These are phyloP conservation scores for Salix dunnii DNA, from an alignment of 345 rosid species.

Conservation along the genomic window DNA sequence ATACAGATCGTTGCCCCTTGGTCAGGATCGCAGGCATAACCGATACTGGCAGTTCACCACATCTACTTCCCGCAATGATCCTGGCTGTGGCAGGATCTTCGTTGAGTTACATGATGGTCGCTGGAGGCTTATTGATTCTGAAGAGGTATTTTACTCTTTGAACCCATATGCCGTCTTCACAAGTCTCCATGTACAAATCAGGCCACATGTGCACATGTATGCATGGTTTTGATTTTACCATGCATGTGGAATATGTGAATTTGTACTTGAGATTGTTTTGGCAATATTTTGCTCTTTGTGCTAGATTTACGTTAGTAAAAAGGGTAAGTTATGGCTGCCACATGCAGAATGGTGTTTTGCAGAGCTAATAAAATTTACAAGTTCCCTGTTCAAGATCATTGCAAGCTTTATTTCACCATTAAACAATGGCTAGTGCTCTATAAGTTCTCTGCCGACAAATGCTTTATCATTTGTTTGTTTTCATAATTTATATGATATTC, in stretches of 20 bases:
- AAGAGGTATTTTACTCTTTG: constrained; percentile 44
- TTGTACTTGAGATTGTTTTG: background rate
- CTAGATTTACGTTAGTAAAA: background rate
- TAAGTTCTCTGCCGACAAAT: background rate
- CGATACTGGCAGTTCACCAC: constrained; percentile 84
- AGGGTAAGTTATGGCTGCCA: background rate
- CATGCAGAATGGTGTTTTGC: constrained; percentile 3
- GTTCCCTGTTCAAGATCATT: background rate
- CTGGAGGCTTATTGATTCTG: constrained; percentile 83
- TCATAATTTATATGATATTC: background rate
- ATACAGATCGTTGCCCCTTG: constrained; percentile 79
- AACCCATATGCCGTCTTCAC: background rate
- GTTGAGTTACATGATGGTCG: constrained; percentile 66
- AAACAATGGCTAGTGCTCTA: background rate
- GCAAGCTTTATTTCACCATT: background rate
- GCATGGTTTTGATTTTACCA: constrained; percentile 7
- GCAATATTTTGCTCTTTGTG: background rate
- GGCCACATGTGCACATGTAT: background rate
- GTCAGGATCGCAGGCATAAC: constrained; percentile 85
- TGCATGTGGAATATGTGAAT: background rate
- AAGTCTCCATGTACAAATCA: background rate
- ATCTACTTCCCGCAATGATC: constrained; percentile 68
- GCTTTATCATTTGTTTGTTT: background rate
- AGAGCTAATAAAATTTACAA: background rate
- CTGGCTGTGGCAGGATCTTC: constrained; percentile 82